A percentile compares a stretch with the other conserved stretches of the same genome.
These are phyloP conservation scores for Ceratocystis cubensis DNA, from an alignment of 2,329 filamentous ascomycete species.

Conservation along the genomic window DNA sequence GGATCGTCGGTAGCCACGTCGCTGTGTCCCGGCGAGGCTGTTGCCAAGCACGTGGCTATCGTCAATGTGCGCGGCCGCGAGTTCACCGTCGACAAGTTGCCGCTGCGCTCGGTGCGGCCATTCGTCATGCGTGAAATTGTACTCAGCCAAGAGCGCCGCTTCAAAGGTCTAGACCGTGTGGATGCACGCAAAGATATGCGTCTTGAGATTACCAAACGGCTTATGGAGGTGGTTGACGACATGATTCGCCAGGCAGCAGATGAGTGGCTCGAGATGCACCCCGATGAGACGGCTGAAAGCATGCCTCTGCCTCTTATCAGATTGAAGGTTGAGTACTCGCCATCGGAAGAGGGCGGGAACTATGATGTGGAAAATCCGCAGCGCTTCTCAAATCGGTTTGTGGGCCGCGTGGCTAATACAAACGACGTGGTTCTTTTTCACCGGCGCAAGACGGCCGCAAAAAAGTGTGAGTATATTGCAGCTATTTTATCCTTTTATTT, in stretches of 20 bases:
- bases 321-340: conserved; percentile 79
- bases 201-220: conserved; percentile 60
- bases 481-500: background rate
- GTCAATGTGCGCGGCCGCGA: conserved; percentile 71
- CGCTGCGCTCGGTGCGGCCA: conserved; percentile 76
- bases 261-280: conserved; percentile 71
- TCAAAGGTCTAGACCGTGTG: conserved; percentile 58
- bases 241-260: conserved; percentile 75
- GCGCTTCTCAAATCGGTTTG: conserved; percentile 85
- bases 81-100: conserved; percentile 67
- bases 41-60: conserved; percentile 80
- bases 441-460: conserved; percentile 60
- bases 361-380: conserved; percentile 94
- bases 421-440: conserved; percentile 92
- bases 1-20: conserved; percentile 95
- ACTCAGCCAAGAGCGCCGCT: conserved; percentile 60
- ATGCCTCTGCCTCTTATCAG: conserved; percentile 72
- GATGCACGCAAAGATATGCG: conserved; percentile 61
- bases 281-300: conserved; percentile 36
- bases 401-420: conserved; percentile 80
- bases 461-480: conserved; percentile 21
- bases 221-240: conserved; percentile 68
- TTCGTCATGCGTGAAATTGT: conserved; percentile 79
- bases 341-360: conserved; percentile 61
- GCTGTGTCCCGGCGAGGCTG: conserved; percentile 76